Conservation (phyloP, 345 rosid species). For the Crucihimalaya himalaica region DNA sequence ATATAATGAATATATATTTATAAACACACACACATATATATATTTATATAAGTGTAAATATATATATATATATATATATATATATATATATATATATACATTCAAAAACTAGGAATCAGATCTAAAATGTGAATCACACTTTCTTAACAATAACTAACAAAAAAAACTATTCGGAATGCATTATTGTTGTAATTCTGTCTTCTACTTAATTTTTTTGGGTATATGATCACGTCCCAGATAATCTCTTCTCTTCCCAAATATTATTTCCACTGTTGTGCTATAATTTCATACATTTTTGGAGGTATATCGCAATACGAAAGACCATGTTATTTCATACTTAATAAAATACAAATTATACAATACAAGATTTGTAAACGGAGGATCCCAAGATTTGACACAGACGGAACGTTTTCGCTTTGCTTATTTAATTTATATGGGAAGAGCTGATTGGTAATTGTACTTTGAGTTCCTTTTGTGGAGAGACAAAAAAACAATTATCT, state of each 20-base stretch:
- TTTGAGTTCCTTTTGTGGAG: conserved; percentile 37
- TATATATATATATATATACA: background rate
- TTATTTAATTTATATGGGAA: conserved; percentile 30
- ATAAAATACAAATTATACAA: conserved; percentile 9
- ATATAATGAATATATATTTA: too few relatives aligned
- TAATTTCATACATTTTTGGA: background rate
- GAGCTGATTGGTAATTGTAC: conserved; percentile 29
- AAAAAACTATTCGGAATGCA: conserved; percentile 5
- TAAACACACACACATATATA: too few relatives aligned
- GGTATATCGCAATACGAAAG: background rate
- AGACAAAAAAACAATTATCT: conserved; percentile 27
- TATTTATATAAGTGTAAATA: too few relatives aligned
- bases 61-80: too few relatives aligned
- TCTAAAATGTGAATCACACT: background rate
- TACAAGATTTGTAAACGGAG: background rate
- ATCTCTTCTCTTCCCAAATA: background rate
- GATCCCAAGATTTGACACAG: conserved; percentile 30
- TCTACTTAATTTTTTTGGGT: background rate
- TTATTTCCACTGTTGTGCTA: background rate
- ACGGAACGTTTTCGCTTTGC: conserved; percentile 18
- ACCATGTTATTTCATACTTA: background rate
- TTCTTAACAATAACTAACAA: conserved; percentile 2
- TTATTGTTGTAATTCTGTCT: background rate
- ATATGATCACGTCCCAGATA: background rate
- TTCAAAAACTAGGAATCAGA: background rate